phyloP scores from a whole-genome alignment of 805 yeast species.

The Wickerhamomyces hampshirensis region DNA sequence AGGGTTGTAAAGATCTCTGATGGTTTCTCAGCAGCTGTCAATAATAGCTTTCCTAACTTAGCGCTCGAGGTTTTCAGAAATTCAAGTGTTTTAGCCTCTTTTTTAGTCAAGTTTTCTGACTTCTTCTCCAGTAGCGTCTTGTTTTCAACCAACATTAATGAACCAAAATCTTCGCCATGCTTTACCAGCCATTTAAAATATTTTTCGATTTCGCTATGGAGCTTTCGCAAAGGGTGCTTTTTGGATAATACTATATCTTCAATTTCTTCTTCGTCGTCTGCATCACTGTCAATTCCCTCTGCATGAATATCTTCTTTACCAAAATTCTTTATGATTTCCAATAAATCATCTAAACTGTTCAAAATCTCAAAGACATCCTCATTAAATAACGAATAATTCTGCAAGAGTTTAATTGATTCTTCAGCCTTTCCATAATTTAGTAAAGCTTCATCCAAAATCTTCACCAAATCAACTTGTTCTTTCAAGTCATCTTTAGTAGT shows the following conservation, averaged over 20 bases:
- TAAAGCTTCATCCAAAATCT: slow-evolving; percentile 43
- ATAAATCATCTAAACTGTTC: slow-evolving; percentile 57
- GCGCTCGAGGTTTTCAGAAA: slow-evolving; percentile 39
- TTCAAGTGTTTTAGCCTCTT: slow-evolving; percentile 16
- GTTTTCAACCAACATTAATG: slow-evolving; percentile 13
- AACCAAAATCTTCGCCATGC: slow-evolving; percentile 23
- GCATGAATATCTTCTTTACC: slow-evolving; percentile 47
- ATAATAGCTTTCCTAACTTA: slow-evolving; percentile 56
- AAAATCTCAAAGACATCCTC: slow-evolving; percentile 46
- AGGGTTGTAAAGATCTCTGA: slow-evolving; percentile 49
- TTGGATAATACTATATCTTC: slow-evolving; percentile 34
- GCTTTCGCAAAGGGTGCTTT: slow-evolving; percentile 51
- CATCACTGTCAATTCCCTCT: slow-evolving; percentile 58
- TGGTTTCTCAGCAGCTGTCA: slow-evolving; percentile 63
- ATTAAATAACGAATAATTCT: slow-evolving; percentile 30
- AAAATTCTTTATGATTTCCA: slow-evolving; percentile 63
- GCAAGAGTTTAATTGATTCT: slow-evolving; percentile 16
- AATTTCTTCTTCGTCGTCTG: slow-evolving; percentile 37
- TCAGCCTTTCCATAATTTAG: slow-evolving; percentile 42
- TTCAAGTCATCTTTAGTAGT: slow-evolving; percentile 26
- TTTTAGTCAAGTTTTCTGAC: slow-evolving; percentile 10
- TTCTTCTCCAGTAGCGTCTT: slow-evolving; percentile 10
- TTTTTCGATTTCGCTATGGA: slow-evolving; percentile 32
- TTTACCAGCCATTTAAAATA: slow-evolving; percentile 47
- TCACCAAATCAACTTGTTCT: slow-evolving; percentile 29